phyloP scores from a whole-genome alignment of 2,329 filamentous ascomycete genomes.

The Parascedosporium putredinis region DNA sequence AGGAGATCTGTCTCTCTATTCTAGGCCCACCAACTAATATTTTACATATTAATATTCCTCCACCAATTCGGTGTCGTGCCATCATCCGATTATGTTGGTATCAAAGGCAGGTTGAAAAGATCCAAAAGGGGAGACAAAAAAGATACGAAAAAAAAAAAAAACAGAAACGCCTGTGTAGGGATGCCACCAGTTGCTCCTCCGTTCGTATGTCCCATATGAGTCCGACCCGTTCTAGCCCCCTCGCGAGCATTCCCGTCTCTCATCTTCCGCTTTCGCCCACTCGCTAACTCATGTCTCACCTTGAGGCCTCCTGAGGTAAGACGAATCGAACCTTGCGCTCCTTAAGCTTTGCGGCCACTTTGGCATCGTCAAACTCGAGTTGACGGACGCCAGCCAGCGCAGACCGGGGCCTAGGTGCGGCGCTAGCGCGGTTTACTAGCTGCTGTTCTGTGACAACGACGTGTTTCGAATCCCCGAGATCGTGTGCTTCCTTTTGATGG shows the following conservation, averaged over 20 bases:
- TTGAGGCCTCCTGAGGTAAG: not conserved
- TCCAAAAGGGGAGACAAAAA: not conserved
- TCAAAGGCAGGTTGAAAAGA: not conserved
- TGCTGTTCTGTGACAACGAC: not conserved
- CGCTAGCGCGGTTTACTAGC: not conserved
- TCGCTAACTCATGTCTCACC: not conserved
- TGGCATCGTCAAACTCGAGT: not conserved
- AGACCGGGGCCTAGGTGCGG: not conserved
- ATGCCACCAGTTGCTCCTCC: too few relatives aligned
- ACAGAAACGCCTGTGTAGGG: not conserved
- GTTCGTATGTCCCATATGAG: too few relatives aligned
- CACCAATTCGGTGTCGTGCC: not conserved
- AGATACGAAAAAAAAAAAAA: not conserved
- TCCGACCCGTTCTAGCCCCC: too few relatives aligned
- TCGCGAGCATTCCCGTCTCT: too few relatives aligned
- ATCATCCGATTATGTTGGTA: not conserved
- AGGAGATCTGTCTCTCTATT: too few relatives aligned
- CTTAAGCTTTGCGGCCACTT: not conserved
- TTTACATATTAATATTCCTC: not conserved
- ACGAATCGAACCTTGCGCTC: slow-evolving; percentile 6
- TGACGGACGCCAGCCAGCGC: not conserved
- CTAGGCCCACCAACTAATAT: too few relatives aligned
- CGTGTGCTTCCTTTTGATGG: not conserved
- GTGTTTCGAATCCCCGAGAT: not conserved
- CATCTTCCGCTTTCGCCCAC: not conserved